Percentiles rank a stretch among this genome's conserved stretches.
Evolutionary conservation across 192 early-diverging fungal species (phyloP).

Genomic region (Phlyctochytrium arcticum): DNA sequence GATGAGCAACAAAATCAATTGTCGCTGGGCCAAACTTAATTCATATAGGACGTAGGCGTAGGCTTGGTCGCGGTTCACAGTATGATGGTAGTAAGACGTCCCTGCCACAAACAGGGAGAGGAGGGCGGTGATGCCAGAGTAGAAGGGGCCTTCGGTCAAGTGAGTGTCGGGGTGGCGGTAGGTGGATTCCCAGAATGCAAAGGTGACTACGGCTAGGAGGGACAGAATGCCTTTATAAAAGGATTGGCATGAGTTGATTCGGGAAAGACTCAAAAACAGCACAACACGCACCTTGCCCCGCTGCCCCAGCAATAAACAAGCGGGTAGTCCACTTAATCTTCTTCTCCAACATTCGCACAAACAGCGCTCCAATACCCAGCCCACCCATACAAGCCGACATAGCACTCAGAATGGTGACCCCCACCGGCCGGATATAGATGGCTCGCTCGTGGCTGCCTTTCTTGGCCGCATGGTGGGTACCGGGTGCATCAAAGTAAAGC

Average conservation of each 20-base stretch:
- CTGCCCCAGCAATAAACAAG: slow-evolving; percentile 34
- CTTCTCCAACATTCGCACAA: slow-evolving; percentile 47
- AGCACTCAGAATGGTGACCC: slow-evolving; percentile 3
- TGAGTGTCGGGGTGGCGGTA: background rate
- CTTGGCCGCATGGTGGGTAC: no score
- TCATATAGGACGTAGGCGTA: slow-evolving; percentile 40
- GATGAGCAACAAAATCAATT: slow-evolving; percentile 43
- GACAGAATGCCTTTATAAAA: slow-evolving; percentile 10
- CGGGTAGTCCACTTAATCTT: slow-evolving; percentile 54
- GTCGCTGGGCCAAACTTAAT: slow-evolving; percentile 38
- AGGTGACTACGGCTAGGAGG: slow-evolving; percentile 5
- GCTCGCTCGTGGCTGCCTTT: background rate
- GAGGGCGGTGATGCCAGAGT: slow-evolving; percentile 20
- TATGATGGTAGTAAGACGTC: slow-evolving; percentile 26
- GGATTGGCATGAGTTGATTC: background rate
- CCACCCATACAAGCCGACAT: slow-evolving; percentile 34
- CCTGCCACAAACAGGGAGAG: slow-evolving; percentile 30
- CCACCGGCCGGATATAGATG: slow-evolving; percentile 13
- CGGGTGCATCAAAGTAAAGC: slow-evolving; percentile 7
- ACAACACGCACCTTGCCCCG: slow-evolving; percentile 33
- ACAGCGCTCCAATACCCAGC: slow-evolving; percentile 29
- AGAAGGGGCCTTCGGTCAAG: slow-evolving; percentile 36
- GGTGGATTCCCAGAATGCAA: background rate
- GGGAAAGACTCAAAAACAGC: no score
- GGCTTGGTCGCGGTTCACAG: slow-evolving; percentile 28